Conservation (phyloP, 2,329 filamentous ascomycete genomes). For the Trichocomaceae sp. region DNA sequence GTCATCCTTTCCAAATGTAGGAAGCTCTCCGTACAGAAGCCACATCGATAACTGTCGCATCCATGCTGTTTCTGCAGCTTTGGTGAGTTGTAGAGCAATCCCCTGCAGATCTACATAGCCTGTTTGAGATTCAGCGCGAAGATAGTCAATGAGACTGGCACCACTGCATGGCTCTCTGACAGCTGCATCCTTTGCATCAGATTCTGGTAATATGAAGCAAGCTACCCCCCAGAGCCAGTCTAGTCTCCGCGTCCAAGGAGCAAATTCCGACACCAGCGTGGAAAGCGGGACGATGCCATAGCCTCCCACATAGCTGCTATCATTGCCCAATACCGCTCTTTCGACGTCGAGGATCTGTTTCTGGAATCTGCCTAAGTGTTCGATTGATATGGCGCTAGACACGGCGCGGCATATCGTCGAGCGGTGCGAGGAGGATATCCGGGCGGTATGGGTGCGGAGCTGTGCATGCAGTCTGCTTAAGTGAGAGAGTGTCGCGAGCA, state of each 20-base stretch:
- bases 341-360: slow-evolving; percentile 80
- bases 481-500: slow-evolving; percentile 69
- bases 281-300: slow-evolving; percentile 92
- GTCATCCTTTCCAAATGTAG: slow-evolving; percentile 69
- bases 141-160: slow-evolving; percentile 66
- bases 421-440: slow-evolving; percentile 62
- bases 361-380: slow-evolving; percentile 75
- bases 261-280: slow-evolving; percentile 73
- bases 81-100: slow-evolving; percentile 65
- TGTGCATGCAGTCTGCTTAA: slow-evolving; percentile 72
- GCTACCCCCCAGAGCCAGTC: slow-evolving; percentile 77
- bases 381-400: slow-evolving; percentile 66
- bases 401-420: slow-evolving; percentile 84
- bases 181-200: slow-evolving; percentile 20
- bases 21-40: slow-evolving; percentile 81
- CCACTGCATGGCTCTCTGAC: slow-evolving; percentile 50
- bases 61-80: slow-evolving; percentile 81
- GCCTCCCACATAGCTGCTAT: slow-evolving; percentile 75
- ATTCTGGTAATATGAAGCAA: slow-evolving; percentile 56
- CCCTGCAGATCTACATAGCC: slow-evolving; percentile 82
- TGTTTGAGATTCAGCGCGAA: slow-evolving; percentile 72
- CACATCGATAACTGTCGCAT: slow-evolving; percentile 83
- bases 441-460: slow-evolving; percentile 60
- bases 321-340: slow-evolving; percentile 64
- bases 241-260: slow-evolving; percentile 76